Conservation (phyloP, 176 grass and related monocot genomes). For the Phyllostachys edulis region DNA sequence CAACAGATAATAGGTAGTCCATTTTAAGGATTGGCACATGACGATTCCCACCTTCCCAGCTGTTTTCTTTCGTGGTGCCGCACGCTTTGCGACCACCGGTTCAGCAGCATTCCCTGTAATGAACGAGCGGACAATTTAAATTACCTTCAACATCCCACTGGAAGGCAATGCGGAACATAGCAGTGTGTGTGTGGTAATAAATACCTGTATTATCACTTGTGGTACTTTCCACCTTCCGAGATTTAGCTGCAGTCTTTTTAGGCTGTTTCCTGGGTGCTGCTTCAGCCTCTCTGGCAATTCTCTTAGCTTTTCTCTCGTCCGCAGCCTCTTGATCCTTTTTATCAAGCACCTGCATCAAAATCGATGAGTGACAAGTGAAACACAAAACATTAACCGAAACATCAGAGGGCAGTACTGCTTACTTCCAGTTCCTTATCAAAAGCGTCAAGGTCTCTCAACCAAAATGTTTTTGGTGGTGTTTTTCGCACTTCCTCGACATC, state of each 20-base stretch:
- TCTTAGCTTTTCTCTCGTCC: constrained; percentile 16
- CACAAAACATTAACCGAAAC: not conserved
- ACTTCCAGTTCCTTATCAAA: constrained; percentile 83
- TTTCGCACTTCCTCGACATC: constrained; percentile 51
- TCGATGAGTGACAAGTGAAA: not conserved
- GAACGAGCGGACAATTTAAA: not conserved
- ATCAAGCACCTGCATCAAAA: constrained; percentile 51
- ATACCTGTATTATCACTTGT: constrained; percentile 15
- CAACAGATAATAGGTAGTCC: not conserved
- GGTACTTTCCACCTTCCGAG: not conserved
- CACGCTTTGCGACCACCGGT: constrained; percentile 25
- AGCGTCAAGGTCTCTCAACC: constrained; percentile 76
- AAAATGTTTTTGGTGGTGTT: constrained; percentile 49
- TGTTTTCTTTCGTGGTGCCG: constrained; percentile 39
- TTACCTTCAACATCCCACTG: not conserved
- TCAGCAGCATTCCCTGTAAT: constrained; percentile 29
- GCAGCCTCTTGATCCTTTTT: constrained; percentile 26
- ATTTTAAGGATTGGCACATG: not conserved
- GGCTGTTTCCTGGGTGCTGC: constrained; percentile 31
- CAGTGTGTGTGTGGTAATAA: not conserved
- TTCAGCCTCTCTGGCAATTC: not conserved
- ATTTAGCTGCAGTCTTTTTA: constrained; percentile 52
- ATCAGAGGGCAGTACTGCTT: constrained; percentile 9
- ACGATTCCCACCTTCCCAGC: constrained; percentile 43
- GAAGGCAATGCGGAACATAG: not conserved